Percentiles rank a stretch among this genome's conserved stretches.
Evolutionary conservation across 208 protist species (phyloP).

Genomic region (Trypanosoma brucei): DNA sequence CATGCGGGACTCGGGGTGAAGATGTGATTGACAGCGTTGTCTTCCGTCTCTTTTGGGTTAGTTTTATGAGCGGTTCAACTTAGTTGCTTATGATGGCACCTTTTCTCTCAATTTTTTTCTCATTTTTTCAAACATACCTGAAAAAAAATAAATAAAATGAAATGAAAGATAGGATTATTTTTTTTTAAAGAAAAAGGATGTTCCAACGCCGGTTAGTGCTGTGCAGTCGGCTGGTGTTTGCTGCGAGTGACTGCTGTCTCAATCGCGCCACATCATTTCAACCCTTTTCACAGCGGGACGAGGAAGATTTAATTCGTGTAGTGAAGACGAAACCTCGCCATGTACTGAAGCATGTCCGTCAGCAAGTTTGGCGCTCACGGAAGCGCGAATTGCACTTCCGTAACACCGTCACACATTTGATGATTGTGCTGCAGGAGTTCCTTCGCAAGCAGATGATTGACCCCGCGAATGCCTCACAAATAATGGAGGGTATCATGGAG

Average conservation of each 20-base stretch:
- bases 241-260: slow-evolving; percentile 1
- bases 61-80: too few species aligned
- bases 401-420: slow-evolving; percentile 86
- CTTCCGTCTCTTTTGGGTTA: too few species aligned
- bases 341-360: slow-evolving; percentile 81
- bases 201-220: slow-evolving; percentile 10
- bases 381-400: slow-evolving; percentile 85
- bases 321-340: slow-evolving; percentile 85
- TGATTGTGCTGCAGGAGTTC: slow-evolving; percentile 88
- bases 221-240: slow-evolving; percentile 1
- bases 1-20: too few species aligned
- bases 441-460: slow-evolving; percentile 86
- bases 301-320: slow-evolving; percentile 77
- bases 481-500: slow-evolving; percentile 86
- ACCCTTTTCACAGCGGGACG: slow-evolving; percentile 80
- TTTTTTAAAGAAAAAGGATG: neutral
- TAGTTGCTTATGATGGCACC: too few species aligned
- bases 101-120: too few species aligned
- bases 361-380: slow-evolving; percentile 84
- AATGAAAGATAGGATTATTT: neutral
- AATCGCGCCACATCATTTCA: slow-evolving; percentile 50
- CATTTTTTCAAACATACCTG: too few species aligned
- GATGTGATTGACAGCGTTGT: too few species aligned
- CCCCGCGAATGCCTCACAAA: slow-evolving; percentile 65
- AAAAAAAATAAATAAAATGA: neutral